These are phyloP conservation scores for Fusarium euwallaceae DNA, from an alignment of 2,329 filamentous ascomycete genomes.

Conservation along the genomic window DNA sequence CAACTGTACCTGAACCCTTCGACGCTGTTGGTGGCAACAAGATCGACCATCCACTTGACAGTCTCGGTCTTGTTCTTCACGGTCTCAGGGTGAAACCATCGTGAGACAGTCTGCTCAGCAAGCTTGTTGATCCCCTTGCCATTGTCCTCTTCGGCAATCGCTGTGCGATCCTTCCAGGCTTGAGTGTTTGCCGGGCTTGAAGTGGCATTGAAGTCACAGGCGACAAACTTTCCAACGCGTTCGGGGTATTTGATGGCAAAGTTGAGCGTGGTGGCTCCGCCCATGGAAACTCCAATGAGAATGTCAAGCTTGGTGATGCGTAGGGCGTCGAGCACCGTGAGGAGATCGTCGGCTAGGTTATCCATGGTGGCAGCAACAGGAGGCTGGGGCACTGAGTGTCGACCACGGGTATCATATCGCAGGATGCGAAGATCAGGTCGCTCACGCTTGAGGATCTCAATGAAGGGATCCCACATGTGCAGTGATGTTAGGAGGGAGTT, in stretches of 20 bases:
- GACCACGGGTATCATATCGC: conserved; percentile 82
- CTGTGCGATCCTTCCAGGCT: conserved; percentile 84
- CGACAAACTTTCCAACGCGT: conserved; percentile 72
- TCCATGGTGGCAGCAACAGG: conserved; percentile 70
- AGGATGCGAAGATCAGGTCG: conserved; percentile 79
- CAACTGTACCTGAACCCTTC: conserved; percentile 77
- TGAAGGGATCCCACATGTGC: conserved; percentile 84
- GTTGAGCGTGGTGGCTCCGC: conserved; percentile 82
- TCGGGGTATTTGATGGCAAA: conserved; percentile 76
- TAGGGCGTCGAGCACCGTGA: conserved; percentile 74
- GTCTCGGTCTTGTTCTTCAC: conserved; percentile 59
- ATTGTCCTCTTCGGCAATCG: conserved; percentile 70
- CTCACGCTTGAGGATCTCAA: conserved; percentile 70
- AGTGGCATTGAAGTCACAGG: conserved; percentile 83
- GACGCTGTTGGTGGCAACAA: conserved; percentile 78
- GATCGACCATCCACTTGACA: conserved; percentile 72
- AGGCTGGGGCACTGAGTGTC: conserved; percentile 63
- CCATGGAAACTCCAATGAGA: conserved; percentile 83
- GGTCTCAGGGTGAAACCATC: conserved; percentile 80
- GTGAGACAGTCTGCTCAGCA: conserved; percentile 76
- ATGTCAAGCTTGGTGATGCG: conserved; percentile 75
- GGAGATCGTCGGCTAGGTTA: conserved; percentile 76
- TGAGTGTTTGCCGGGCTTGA: conserved; percentile 80
- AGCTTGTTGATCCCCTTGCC: conserved; percentile 74
- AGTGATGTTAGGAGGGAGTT: conserved; percentile 86